phyloP scores from a whole-genome alignment of 2,329 filamentous ascomycete species.

The Furcasterigmium sp. region DNA sequence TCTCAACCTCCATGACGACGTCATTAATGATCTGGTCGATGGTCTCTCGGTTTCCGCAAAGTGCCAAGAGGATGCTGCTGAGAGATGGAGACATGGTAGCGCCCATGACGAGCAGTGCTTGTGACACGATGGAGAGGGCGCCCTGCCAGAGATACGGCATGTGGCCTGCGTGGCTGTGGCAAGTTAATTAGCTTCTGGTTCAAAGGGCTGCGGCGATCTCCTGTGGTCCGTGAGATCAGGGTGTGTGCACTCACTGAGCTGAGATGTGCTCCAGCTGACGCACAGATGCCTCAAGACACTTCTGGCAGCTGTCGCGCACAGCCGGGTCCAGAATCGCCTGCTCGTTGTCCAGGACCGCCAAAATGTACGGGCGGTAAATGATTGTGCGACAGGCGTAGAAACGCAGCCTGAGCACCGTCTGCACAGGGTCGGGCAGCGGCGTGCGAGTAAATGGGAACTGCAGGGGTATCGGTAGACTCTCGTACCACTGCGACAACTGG shows the following conservation, averaged over 20 bases:
- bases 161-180: constrained; percentile 66
- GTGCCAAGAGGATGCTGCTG: constrained; percentile 54
- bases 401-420: constrained; percentile 71
- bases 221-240: neutral
- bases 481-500: constrained; percentile 81
- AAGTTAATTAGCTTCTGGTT: constrained; percentile 30
- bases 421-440: constrained; percentile 65
- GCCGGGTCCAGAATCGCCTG: constrained; percentile 64
- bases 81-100: constrained; percentile 75
- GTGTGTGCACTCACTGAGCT: constrained; percentile 57
- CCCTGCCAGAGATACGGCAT: constrained; percentile 86
- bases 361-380: constrained; percentile 78
- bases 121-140: constrained; percentile 75
- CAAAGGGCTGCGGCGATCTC: constrained; percentile 3
- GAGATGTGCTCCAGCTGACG: constrained; percentile 74
- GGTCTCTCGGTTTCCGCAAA: constrained; percentile 51
- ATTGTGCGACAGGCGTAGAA: constrained; percentile 85
- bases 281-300: constrained; percentile 75
- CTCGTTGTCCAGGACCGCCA: constrained; percentile 75
- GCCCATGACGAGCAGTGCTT: constrained; percentile 78
- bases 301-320: constrained; percentile 73
- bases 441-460: constrained; percentile 71
- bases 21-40: constrained; percentile 74
- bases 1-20: constrained; percentile 70
- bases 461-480: constrained; percentile 66